These are phyloP conservation scores for Xylaria multiplex DNA, from an alignment of 2,329 filamentous ascomycete species.

Conservation along the genomic window DNA sequence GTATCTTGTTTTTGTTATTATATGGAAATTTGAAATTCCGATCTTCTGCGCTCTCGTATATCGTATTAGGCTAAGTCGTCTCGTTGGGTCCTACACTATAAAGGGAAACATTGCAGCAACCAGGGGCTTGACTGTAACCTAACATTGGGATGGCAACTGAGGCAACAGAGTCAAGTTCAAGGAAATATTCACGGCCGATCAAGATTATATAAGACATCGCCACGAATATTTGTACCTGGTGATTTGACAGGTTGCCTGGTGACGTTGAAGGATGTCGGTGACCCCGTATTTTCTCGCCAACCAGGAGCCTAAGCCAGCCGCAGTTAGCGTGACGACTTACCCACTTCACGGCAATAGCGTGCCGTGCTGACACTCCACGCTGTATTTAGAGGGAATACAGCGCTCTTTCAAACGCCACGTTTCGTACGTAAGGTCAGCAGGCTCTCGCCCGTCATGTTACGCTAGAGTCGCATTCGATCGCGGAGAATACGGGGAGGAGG, in stretches of 20 bases:
- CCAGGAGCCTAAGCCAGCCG: slow-evolving; percentile 10
- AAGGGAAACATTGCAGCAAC: no score
- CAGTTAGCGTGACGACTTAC: slow-evolving; percentile 15
- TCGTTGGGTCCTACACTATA: no score
- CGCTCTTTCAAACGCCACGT: slow-evolving; percentile 14
- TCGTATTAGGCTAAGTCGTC: no score
- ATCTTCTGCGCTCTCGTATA: no score
- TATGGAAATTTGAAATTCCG: no score
- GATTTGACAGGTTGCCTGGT: slow-evolving; percentile 1
- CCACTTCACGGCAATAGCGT: slow-evolving; percentile 28
- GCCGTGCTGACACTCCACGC: slow-evolving; percentile 33
- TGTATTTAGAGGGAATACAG: slow-evolving; percentile 15
- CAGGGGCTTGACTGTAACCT: no score
- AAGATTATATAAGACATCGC: no score
- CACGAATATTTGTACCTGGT: neutral
- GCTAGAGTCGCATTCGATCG: neutral
- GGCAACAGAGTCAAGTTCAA: no score
- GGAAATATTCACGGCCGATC: no score
- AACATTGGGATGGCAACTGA: no score
- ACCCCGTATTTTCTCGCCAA: neutral
- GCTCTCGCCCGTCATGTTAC: neutral
- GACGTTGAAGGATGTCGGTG: slow-evolving; percentile 21
- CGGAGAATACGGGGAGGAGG: slow-evolving; percentile 1
- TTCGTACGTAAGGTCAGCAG: neutral
- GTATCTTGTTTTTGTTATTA: no score